Conservation (phyloP, 768 basidiomycete genomes). For the Leccinum sublutescens region DNA sequence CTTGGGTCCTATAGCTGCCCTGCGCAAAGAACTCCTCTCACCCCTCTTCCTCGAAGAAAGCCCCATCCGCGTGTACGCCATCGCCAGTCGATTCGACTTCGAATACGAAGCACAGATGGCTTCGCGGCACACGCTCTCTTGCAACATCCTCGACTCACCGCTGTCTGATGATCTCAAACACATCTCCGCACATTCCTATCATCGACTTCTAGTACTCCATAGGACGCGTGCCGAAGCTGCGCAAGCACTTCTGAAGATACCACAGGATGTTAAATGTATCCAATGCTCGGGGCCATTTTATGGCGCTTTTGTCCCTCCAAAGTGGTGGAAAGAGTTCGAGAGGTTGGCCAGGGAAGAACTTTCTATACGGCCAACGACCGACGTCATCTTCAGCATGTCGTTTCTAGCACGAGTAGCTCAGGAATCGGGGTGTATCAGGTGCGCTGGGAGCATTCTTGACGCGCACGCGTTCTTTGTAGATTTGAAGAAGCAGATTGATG, state of each 20-base stretch:
- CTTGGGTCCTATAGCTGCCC: constrained; percentile 38
- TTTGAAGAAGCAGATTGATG: constrained; percentile 59
- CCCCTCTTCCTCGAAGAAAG: constrained; percentile 44
- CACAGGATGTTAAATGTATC: constrained; percentile 59
- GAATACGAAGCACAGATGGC: constrained; percentile 62
- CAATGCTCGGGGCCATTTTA: constrained; percentile 58
- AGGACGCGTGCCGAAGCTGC: constrained; percentile 51
- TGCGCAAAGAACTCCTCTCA: constrained; percentile 54
- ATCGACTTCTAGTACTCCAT: constrained; percentile 61
- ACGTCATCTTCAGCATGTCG: constrained; percentile 56
- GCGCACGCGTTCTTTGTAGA: constrained; percentile 53
- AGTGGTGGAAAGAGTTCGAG: constrained; percentile 70
- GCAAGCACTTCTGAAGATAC: constrained; percentile 42
- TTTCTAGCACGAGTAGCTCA: constrained; percentile 55
- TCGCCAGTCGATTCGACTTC: constrained; percentile 64
- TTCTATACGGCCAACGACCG: constrained; percentile 51
- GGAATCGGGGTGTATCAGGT: constrained; percentile 56
- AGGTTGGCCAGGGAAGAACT: constrained; percentile 58
- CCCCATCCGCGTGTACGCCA: constrained; percentile 66
- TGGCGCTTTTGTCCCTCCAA: constrained; percentile 49
- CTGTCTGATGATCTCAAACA: constrained; percentile 60
- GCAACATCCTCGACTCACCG: constrained; percentile 54
- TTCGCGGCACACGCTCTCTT: constrained; percentile 53
- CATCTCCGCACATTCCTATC: constrained; percentile 68
- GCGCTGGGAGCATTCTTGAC: constrained; percentile 63